A percentile compares a stretch with the other conserved stretches of the same genome.
These are phyloP conservation scores for Chytriomyces sp. DNA, from an alignment of 192 early-diverging fungal species.

Conservation along the genomic window DNA sequence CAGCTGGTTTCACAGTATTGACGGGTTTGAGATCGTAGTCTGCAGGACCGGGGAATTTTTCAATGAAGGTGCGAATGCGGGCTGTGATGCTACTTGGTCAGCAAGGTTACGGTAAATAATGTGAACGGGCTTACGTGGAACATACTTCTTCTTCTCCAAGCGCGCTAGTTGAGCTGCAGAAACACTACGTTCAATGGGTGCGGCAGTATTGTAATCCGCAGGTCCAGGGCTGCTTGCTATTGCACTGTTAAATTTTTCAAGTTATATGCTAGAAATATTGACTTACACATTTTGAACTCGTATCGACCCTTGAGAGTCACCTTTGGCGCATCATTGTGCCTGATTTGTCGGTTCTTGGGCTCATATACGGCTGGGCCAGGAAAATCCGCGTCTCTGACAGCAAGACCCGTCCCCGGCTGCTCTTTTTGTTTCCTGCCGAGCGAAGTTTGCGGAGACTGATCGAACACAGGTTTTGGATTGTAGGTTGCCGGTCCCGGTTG, in stretches of 20 bases:
- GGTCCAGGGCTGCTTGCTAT: constrained; percentile 51
- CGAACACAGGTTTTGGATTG: constrained; percentile 37
- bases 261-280: not conserved
- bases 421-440: constrained; percentile 32
- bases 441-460: constrained; percentile 38
- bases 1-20: constrained; percentile 28
- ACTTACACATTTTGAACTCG: constrained; percentile 23
- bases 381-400: constrained; percentile 19
- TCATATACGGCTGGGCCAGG: constrained; percentile 53
- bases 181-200: constrained; percentile 4
- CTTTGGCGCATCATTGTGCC: constrained; percentile 49
- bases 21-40: constrained; percentile 36
- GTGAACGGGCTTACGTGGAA: constrained; percentile 8
- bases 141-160: constrained; percentile 20
- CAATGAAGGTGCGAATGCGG: constrained; percentile 22
- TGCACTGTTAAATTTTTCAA: too few species aligned
- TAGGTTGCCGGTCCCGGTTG: constrained; percentile 49
- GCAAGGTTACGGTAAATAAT: not conserved
- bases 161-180: constrained; percentile 38
- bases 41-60: constrained; percentile 52
- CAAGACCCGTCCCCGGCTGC: constrained; percentile 10
- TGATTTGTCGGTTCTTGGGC: constrained; percentile 55
- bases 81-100: not conserved
- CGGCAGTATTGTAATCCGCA: constrained; percentile 47
- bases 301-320: constrained; percentile 50